A percentile compares a stretch with the other conserved stretches of the same genome.
Conservation (phyloP, 768 basidiomycete genomes). For the Tricholoma bakamatsutake region DNA sequence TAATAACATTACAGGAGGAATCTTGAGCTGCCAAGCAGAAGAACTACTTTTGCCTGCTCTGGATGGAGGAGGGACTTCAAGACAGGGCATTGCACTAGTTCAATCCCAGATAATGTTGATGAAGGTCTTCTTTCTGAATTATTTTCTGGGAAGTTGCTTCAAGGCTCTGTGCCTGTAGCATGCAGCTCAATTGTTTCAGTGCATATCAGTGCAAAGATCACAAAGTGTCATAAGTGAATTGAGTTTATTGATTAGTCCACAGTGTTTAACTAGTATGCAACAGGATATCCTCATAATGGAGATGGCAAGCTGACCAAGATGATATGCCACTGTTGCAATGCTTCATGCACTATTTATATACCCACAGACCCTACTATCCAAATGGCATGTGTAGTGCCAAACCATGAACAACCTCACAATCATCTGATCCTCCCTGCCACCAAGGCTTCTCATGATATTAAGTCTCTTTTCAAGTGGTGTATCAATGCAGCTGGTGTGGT, state of each 20-base stretch:
- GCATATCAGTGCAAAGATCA: not conserved
- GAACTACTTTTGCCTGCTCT: constrained; percentile 2
- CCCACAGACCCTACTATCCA: constrained; percentile 4
- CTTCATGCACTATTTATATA: constrained; percentile 3
- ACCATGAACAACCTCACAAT: constrained; percentile 8
- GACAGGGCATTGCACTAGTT: not conserved
- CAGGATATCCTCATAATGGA: constrained; percentile 3
- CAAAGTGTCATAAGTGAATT: not conserved
- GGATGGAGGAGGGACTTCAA: not conserved
- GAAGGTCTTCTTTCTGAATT: constrained; percentile 1
- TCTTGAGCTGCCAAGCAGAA: not conserved
- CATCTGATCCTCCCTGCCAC: constrained; percentile 13
- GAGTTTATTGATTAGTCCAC: not conserved
- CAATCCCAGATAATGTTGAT: constrained; percentile 3
- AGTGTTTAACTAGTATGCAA: not conserved
- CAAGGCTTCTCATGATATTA: constrained; percentile 8
- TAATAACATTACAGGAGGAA: not conserved
- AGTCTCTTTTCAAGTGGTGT: not conserved
- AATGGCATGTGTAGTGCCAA: constrained; percentile 8
- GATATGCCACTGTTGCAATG: not conserved
- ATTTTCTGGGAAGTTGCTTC: not conserved
- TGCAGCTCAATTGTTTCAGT: constrained; percentile 2
- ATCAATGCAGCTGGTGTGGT: constrained; percentile 4
- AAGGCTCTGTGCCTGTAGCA: not conserved
- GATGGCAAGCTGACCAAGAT: not conserved